phyloP scores from a whole-genome alignment of 139 green algal genomes.

The Dunaliella primolecta region DNA sequence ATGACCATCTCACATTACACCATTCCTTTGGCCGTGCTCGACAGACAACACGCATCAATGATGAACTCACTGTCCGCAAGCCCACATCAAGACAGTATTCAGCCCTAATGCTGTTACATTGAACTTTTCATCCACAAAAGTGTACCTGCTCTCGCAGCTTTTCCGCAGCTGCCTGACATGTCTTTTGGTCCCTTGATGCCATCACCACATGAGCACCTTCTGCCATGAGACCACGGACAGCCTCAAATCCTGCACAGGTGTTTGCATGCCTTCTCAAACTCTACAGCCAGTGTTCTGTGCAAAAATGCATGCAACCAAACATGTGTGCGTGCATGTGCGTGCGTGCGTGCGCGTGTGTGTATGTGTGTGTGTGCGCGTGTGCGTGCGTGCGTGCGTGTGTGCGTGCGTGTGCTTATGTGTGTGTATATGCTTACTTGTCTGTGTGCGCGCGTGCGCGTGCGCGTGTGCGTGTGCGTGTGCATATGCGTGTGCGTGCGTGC shows the following conservation, averaged over 20 bases:
- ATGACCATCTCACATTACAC: too few species aligned
- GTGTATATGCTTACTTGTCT: too few species aligned
- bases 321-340: too few species aligned
- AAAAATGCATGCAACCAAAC: background rate
- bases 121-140: too few species aligned
- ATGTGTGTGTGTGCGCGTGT: background rate
- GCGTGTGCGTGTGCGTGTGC: background rate
- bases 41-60: too few species aligned
- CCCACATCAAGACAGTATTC: too few species aligned
- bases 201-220: slow-evolving; percentile 57
- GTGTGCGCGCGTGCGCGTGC: background rate
- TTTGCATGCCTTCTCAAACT: background rate
- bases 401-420: too few species aligned
- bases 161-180: slow-evolving; percentile 35
- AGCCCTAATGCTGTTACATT: too few species aligned
- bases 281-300: background rate
- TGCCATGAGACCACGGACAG: slow-evolving; percentile 48
- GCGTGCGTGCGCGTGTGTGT: too few species aligned
- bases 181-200: slow-evolving; percentile 45
- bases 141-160: slow-evolving; percentile 26
- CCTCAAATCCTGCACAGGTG: slow-evolving; percentile 35
- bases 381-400: background rate
- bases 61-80: too few species aligned
- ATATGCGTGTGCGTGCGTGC: background rate
- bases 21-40: too few species aligned